phyloP scores from a whole-genome alignment of 1,139 yeast species.

The Lodderomyces parapsilosis region DNA sequence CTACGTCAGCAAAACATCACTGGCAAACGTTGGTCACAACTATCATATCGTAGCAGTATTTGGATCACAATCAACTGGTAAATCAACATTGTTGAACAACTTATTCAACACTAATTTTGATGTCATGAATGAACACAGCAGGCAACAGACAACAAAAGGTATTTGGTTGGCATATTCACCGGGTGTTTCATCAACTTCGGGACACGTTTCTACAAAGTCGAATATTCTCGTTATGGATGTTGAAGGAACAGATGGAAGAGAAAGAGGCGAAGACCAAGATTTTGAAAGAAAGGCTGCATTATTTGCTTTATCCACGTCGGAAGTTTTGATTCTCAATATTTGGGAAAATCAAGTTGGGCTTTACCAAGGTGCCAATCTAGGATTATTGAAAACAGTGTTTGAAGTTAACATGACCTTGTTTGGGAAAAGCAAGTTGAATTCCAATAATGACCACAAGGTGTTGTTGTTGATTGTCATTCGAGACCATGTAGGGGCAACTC shows the following conservation, averaged over 20 bases:
- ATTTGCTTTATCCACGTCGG: constrained; percentile 91
- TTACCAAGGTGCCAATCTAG: constrained; percentile 98
- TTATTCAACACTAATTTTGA: constrained; percentile 86
- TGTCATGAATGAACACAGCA: constrained; percentile 83
- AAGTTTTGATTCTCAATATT: constrained; percentile 83
- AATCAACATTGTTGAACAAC: constrained; percentile 83
- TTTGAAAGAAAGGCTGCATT: constrained; percentile 95
- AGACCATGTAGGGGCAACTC: constrained; percentile 88
- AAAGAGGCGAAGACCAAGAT: constrained; percentile 97
- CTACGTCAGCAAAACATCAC: constrained; percentile 38
- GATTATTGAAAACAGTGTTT: constrained; percentile 87
- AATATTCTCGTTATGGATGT: constrained; percentile 88
- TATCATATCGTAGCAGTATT: constrained; percentile 93
- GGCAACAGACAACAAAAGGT: constrained; percentile 92
- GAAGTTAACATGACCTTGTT: constrained; percentile 90
- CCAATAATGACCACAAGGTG: constrained; percentile 56
- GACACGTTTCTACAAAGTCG: constrained; percentile 16
- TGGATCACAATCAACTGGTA: constrained; percentile 97
- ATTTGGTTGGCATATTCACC: constrained; percentile 84
- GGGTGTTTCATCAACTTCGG: constrained; percentile 29
- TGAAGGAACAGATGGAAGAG: constrained; percentile 98
- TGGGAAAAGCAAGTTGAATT: constrained; percentile 39
- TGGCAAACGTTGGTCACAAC: constrained; percentile 53
- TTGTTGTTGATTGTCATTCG: constrained; percentile 84
- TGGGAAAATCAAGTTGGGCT: constrained; percentile 98